Base-by-base conservation (phyloP, 352 stramenopile genomes). In the Halophytophthora batemanensis region DNA sequence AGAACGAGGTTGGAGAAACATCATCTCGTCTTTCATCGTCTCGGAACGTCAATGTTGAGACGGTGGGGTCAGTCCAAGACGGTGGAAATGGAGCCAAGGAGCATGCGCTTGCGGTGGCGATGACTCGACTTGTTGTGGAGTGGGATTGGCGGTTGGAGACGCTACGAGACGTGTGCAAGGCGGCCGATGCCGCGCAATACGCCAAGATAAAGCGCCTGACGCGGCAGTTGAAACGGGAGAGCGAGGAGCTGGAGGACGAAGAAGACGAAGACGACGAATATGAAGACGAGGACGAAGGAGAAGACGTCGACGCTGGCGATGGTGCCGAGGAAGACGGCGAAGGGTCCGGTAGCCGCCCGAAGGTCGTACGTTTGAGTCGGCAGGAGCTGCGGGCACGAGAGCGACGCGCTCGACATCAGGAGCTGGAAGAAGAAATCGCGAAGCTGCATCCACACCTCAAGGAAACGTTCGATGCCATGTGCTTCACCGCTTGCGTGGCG, bases 121-220 rank as follows among this genome's bases (percentile, higher is more conserved):
- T 35, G 29, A 35, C 13, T 13, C 6, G 13, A 13, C 7, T 13
- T 35, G 22, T 28, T 45, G 15, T 36, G 7, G 54, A 66, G 22
- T 82, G 71, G 69, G 44, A 79, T 45, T 69, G 63, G 53, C 46
- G 54, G 12, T 41, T 82, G 42, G 38, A 64, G 38, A 71, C 46
- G 10, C 55, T 79, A 22, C 40, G 50, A 6, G 43, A 56, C 4
- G 28, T 68, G 21, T 66, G 62, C 14, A 60, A 61, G 12, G 43
- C 42, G 21, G 69, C 66, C 0, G 71, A 82, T 36, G 49, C 57
- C 18, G 37, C 44, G 22, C 69, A 67, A 3, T 48, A 59, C 2
- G 15, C n/a, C 10, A 38, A 64, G 35, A 57, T 70, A 3, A 31
- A 43, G 34, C 31, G 18, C 1, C 43, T 78, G 7, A 56, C 31